A percentile compares a stretch with the other conserved stretches of the same genome.
These are phyloP conservation scores for Amylocystis lapponica DNA, from an alignment of 768 basidiomycete genomes.

Conservation along the genomic window DNA sequence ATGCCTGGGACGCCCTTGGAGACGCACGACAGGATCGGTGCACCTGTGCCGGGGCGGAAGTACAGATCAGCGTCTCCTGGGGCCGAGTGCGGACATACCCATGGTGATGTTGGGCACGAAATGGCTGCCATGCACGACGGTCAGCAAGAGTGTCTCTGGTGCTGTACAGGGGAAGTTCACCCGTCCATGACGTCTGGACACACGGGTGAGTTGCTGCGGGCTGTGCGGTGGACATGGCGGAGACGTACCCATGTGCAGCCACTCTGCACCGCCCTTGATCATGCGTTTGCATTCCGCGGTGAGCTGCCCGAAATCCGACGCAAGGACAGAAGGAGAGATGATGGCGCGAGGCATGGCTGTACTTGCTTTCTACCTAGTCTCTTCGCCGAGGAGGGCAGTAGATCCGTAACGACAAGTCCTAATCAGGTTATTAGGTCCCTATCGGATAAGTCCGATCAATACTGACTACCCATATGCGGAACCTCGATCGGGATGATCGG, in stretches of 20 bases:
- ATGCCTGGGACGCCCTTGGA: constrained; percentile 85
- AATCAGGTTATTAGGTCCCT: too few species aligned
- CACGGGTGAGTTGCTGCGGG: not conserved
- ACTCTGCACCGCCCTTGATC: constrained; percentile 92
- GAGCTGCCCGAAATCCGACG: constrained; percentile 94
- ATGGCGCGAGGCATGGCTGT: constrained; percentile 76
- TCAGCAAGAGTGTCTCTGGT: not conserved
- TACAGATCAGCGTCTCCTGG: constrained; percentile 5
- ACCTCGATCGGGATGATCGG: too few species aligned
- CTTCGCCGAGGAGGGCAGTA: too few species aligned
- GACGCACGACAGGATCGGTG: constrained; percentile 83
- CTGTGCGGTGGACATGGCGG: not conserved
- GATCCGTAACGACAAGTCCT: too few species aligned
- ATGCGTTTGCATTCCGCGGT: constrained; percentile 94
- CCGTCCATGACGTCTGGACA: constrained; percentile 93
- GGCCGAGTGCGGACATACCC: constrained; percentile 46
- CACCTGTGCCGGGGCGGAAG: constrained; percentile 45
- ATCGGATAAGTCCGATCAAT: too few species aligned
- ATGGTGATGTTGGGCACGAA: constrained; percentile 99
- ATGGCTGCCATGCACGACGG: constrained; percentile 51
- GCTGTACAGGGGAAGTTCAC: constrained; percentile 35
- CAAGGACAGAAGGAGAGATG: constrained; percentile 95
- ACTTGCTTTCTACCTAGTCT: too few species aligned
- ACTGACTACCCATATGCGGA: too few species aligned
- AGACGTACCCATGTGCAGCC: constrained; percentile 93